phyloP scores from a whole-genome alignment of 352 stramenopile species.

The Peronosclerospora sorghi region DNA sequence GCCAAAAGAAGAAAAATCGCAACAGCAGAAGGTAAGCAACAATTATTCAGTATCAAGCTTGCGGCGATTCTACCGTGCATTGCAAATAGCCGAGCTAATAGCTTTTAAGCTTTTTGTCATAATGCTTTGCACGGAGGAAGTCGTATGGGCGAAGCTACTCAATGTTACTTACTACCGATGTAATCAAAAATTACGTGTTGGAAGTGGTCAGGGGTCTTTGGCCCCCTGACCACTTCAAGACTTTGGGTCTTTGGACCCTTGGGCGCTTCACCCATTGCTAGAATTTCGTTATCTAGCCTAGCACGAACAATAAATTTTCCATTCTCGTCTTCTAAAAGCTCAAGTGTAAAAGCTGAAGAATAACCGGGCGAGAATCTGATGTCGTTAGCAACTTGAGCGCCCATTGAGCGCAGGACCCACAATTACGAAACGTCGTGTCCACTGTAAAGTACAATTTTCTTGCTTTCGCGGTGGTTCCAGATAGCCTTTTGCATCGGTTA shows the following conservation, averaged over 20 bases:
- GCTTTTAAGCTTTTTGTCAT: slow-evolving; percentile 27
- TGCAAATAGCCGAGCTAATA: slow-evolving; percentile 67
- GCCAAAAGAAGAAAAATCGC: slow-evolving; percentile 33
- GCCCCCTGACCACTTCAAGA: too few relatives aligned
- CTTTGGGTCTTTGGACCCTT: too few relatives aligned
- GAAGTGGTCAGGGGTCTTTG: slow-evolving; percentile 36
- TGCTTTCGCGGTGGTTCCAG: slow-evolving; percentile 21
- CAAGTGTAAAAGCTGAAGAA: slow-evolving; percentile 47
- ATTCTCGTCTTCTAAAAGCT: slow-evolving; percentile 51
- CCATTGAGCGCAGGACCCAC: slow-evolving; percentile 55
- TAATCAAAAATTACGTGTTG: slow-evolving; percentile 29
- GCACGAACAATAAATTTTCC: slow-evolving; percentile 47
- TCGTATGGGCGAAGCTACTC: slow-evolving; percentile 3
- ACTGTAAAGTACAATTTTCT: slow-evolving; percentile 67
- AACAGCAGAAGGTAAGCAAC: slow-evolving; percentile 31
- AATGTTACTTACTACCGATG: slow-evolving; percentile 20
- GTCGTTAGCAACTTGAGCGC: slow-evolving; percentile 31
- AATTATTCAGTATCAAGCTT: slow-evolving; percentile 46
- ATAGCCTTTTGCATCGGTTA: slow-evolving; percentile 37
- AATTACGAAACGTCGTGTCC: slow-evolving; percentile 75
- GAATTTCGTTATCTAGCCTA: slow-evolving; percentile 35
- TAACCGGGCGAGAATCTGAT: slow-evolving; percentile 64
- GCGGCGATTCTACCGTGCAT: slow-evolving; percentile 68
- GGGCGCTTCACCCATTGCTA: slow-evolving; percentile 14
- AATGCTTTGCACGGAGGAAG: slow-evolving; percentile 5